Base-by-base conservation (phyloP, 2,329 filamentous ascomycete species). In the Fusarium cyanostomum region DNA sequence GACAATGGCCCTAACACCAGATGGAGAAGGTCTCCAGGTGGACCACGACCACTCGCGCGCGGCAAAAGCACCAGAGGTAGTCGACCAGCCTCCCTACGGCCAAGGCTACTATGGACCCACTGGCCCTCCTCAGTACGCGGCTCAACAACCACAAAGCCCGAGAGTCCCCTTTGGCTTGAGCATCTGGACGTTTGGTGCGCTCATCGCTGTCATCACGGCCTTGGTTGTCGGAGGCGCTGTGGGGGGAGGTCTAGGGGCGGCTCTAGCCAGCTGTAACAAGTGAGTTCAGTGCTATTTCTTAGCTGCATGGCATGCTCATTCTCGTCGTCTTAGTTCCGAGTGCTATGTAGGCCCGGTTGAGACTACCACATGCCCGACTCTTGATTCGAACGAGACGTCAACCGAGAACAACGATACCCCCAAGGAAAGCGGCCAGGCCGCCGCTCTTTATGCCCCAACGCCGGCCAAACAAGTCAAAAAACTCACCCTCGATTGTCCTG, bases 231-330 rank as follows among this genome's bases (percentile, higher is more conserved):
- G 60, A 13, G 60, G 38, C 7, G 44, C 42, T 7, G 13, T 63
- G 0, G 60, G 59, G 3, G 60, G 60, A n/a, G 60, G 60, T 15
- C 7, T 63, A 7, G 60, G 60, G 21, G 60, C 60, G 39, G 54
- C 60, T 31, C 16, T 63, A 13, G 38, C 35, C 7, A 12, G 31
- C 9, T 59, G 54, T 12, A 53, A 59, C 13, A 54, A 18, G 60
- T 63, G 39, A 16, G 12, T 21, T 9, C 7, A 7, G 3, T n/a
- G 4, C 13, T n/a, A 26, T 13, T 3, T 24, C 3, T 37, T 37
- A n/a, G 7, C 5, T 9, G 13, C 3, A 1, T 8, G 5, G 2
- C 26, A 30, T 43, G 13, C 30, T 58, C n/a, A 59, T 28, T 11
- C 9, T 4, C 7, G 4, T 9, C 38, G 18, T 27, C 37, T 24